These are phyloP conservation scores for Mangifera indica DNA, from an alignment of 345 rosid genomes.

Conservation along the genomic window DNA sequence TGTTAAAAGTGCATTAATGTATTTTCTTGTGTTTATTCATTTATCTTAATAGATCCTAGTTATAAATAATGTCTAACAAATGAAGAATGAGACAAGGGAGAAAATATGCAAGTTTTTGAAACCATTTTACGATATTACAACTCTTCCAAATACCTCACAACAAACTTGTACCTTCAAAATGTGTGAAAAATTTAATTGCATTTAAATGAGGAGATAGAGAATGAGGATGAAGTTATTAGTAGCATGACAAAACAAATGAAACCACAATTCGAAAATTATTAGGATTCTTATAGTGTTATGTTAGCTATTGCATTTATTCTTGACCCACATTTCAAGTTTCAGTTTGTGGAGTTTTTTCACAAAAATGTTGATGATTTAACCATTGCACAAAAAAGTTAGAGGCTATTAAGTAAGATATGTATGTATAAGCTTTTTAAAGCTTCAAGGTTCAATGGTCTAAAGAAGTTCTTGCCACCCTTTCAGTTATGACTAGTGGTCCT, in stretches of 20 bases:
- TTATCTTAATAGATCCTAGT: not conserved
- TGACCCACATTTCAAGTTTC: not conserved
- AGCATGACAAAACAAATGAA: not conserved
- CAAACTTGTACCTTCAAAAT: no score
- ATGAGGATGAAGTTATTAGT: not conserved
- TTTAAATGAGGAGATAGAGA: no score
- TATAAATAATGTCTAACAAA: no score
- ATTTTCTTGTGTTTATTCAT: not conserved
- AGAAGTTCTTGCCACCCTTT: not conserved
- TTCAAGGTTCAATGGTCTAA: not conserved
- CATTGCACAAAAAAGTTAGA: no score
- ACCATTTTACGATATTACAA: no score
- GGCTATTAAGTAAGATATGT: not conserved
- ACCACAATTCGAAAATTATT: not conserved
- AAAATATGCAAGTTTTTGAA: no score
- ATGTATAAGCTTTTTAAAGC: not conserved
- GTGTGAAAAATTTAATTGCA: no score
- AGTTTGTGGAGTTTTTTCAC: not conserved
- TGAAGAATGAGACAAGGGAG: no score
- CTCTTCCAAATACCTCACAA: no score
- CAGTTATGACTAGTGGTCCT: not conserved
- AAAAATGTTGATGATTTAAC: not conserved
- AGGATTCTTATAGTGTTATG: not conserved
- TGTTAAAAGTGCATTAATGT: no score
- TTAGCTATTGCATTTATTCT: not conserved